phyloP scores from a whole-genome alignment of 208 protist genomes.

The Wallacemonas rigidus region DNA sequence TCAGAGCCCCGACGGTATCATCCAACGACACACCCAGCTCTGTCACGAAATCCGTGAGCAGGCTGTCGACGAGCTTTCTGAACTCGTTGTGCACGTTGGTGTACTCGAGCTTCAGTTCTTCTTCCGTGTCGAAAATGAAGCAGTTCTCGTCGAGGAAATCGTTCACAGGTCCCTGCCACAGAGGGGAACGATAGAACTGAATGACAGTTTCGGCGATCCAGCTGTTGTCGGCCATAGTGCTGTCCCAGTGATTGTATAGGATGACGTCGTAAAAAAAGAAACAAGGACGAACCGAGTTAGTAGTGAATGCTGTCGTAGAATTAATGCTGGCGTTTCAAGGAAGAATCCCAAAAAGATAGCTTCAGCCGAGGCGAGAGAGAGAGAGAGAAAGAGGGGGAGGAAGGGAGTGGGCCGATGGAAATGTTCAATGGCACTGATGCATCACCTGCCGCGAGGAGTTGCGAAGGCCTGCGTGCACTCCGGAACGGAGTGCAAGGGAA shows the following conservation, averaged over 20 bases:
- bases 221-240: slow-evolving; percentile 40
- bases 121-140: slow-evolving; percentile 83
- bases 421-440: not conserved
- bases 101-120: slow-evolving; percentile 91
- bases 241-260: not conserved
- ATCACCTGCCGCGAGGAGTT: no score
- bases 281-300: no score
- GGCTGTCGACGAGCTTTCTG: slow-evolving; percentile 71
- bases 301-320: no score
- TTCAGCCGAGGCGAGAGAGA: not conserved
- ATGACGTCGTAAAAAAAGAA: not conserved
- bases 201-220: slow-evolving; percentile 87
- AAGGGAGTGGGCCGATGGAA: not conserved
- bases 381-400: not conserved
- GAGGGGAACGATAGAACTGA: slow-evolving; percentile 81
- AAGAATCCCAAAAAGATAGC: not conserved
- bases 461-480: not conserved
- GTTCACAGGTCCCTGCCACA: slow-evolving; percentile 83
- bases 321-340: no score
- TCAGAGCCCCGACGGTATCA: slow-evolving; percentile 48
- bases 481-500: not conserved
- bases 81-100: slow-evolving; percentile 85
- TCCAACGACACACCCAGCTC: slow-evolving; percentile 80
- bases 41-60: slow-evolving; percentile 79
- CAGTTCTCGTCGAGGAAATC: slow-evolving; percentile 94